These are phyloP conservation scores for Collybiopsis luxurians DNA, from an alignment of 768 basidiomycete species.

Conservation along the genomic window DNA sequence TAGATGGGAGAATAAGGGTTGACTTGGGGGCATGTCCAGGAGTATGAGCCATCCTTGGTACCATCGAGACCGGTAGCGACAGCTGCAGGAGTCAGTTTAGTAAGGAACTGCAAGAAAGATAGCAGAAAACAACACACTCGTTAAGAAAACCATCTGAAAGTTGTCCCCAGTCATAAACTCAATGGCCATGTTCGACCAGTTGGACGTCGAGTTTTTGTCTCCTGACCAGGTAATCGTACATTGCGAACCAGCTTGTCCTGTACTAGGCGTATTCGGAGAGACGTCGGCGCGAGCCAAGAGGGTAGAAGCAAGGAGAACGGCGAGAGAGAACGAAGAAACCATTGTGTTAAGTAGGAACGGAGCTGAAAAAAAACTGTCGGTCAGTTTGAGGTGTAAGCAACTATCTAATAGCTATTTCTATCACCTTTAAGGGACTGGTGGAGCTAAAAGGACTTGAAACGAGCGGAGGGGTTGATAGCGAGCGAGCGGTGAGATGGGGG, in stretches of 20 bases:
- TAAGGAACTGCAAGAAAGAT: too few relatives aligned
- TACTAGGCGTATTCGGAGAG: conserved; percentile 56
- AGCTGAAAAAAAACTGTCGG: background rate
- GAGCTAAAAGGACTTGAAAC: too few relatives aligned
- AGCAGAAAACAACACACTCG: too few relatives aligned
- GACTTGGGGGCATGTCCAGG: conserved; percentile 73
- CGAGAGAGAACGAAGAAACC: conserved; percentile 35
- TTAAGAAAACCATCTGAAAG: conserved; percentile 61
- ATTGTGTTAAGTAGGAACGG: conserved; percentile 20
- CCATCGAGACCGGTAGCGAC: conserved; percentile 63
- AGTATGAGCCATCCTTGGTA: conserved; percentile 47
- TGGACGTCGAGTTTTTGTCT: conserved; percentile 47
- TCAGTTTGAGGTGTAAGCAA: too few relatives aligned
- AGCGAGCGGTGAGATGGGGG: background rate
- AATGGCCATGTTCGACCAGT: conserved; percentile 72
- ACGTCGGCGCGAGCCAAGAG: conserved; percentile 53
- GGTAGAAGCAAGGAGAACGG: conserved; percentile 35
- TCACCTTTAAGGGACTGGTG: too few relatives aligned
- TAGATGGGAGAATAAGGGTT: conserved; percentile 64
- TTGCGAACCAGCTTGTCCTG: conserved; percentile 52
- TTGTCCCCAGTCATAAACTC: conserved; percentile 82
- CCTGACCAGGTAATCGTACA: conserved; percentile 61
- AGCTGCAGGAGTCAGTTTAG: conserved; percentile 35
- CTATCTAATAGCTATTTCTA: too few relatives aligned
- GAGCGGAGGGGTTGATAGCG: background rate